Evolutionary conservation across 257 asterid species (phyloP).

Genomic region (Fraxinus americana): DNA sequence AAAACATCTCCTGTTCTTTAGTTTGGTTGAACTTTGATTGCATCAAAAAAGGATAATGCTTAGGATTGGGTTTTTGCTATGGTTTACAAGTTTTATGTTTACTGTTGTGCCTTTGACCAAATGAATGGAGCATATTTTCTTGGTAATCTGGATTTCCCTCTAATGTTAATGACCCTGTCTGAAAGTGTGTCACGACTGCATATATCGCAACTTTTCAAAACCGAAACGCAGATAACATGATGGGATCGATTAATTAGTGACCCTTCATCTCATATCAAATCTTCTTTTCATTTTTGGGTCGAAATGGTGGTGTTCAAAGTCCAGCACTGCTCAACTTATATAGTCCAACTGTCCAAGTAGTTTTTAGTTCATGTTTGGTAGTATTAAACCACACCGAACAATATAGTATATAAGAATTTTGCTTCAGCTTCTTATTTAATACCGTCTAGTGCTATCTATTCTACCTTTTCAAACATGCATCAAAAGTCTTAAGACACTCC

Average conservation of each 20-base stretch:
- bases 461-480: too few species aligned
- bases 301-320: not conserved
- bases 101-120: not conserved
- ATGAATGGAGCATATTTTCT: not conserved
- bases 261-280: not conserved
- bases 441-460: not conserved
- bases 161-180: not conserved
- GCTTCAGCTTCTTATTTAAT: not conserved
- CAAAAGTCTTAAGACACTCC: too few species aligned
- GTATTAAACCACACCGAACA: not conserved
- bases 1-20: not conserved
- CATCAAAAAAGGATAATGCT: not conserved
- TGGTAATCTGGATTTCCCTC: not conserved
- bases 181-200: not conserved
- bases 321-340: not conserved
- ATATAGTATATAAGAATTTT: too few species aligned
- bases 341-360: not conserved
- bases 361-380: not conserved
- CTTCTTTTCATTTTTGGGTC: not conserved
- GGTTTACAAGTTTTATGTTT: not conserved
- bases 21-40: constrained; percentile 1
- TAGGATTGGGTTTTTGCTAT: not conserved
- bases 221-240: not conserved
- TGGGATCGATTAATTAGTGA: not conserved
- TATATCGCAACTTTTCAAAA: not conserved